These are phyloP conservation scores for Ceratobasidium sp. DNA, from an alignment of 1,284 basidiomycete genomes.

Conservation along the genomic window DNA sequence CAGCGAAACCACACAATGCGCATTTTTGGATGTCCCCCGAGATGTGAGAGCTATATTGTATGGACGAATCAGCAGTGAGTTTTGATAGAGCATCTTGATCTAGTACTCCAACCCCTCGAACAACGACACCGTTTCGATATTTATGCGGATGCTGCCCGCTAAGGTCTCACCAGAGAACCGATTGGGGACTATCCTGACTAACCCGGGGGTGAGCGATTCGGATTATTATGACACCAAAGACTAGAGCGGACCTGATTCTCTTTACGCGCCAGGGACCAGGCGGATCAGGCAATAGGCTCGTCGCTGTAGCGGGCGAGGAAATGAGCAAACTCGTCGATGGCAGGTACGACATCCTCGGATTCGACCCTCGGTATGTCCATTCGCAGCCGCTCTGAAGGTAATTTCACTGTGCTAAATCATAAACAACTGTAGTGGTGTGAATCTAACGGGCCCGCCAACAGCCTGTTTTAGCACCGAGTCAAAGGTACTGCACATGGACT, in stretches of 20 bases:
- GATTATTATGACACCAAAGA: not conserved
- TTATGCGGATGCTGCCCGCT: slow-evolving; percentile 47
- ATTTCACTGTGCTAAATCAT: not conserved
- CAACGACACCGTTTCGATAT: slow-evolving; percentile 42
- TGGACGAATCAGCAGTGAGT: not conserved
- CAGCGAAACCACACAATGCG: not conserved
- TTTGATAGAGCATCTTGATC: not conserved
- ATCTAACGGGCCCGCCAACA: not conserved
- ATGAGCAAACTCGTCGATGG: slow-evolving; percentile 34
- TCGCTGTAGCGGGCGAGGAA: slow-evolving; percentile 17
- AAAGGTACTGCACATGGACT: slow-evolving; percentile 3
- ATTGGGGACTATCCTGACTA: slow-evolving; percentile 41
- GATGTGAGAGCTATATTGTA: not conserved
- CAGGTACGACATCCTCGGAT: slow-evolving; percentile 6
- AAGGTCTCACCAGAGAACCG: slow-evolving; percentile 22
- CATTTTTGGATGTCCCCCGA: slow-evolving; percentile 2
- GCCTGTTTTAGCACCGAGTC: slow-evolving; percentile 7
- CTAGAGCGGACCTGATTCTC: no score
- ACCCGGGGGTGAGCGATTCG: slow-evolving; percentile 35
- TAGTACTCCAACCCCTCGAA: not conserved
- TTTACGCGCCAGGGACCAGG: slow-evolving; percentile 46
- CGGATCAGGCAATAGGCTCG: slow-evolving; percentile 41
- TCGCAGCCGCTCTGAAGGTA: slow-evolving; percentile 4
- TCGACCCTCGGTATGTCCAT: not conserved
- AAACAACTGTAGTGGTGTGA: not conserved